phyloP scores from a whole-genome alignment of 192 early-diverging fungal species.

The Backusella mclennaniae region DNA sequence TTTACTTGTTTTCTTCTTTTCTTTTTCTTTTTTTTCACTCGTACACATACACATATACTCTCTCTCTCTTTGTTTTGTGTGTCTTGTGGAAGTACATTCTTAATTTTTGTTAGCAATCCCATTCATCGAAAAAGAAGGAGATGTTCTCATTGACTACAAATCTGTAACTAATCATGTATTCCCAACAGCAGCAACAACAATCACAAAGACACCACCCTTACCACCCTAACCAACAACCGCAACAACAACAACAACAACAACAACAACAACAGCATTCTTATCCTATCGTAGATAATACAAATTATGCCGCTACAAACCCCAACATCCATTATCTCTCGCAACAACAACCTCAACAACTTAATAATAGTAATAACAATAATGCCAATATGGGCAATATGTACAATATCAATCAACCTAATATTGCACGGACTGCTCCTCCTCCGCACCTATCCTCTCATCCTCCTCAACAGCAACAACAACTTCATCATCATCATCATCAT shows the following conservation, averaged over 20 bases:
- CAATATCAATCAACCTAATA: neutral
- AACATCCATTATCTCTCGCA: conserved; percentile 12
- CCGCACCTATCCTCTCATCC: neutral
- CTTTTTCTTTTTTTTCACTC: neutral
- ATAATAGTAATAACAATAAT: neutral
- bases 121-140: neutral
- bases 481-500: neutral
- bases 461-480: neutral
- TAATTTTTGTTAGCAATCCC: neutral
- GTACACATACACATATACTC: neutral
- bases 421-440: neutral
- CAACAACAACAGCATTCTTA: conserved; percentile 23
- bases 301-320: neutral
- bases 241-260: conserved; percentile 20
- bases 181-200: neutral
- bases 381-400: neutral
- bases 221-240: conserved; percentile 16
- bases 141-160: neutral
- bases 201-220: neutral
- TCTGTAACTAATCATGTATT: neutral
- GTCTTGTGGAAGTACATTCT: neutral
- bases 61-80: neutral
- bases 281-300: conserved; percentile 6
- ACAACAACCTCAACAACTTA: neutral
- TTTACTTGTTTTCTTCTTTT: neutral